Conservation (phyloP, 805 yeast species). For the Kodamaea leandrae region DNA sequence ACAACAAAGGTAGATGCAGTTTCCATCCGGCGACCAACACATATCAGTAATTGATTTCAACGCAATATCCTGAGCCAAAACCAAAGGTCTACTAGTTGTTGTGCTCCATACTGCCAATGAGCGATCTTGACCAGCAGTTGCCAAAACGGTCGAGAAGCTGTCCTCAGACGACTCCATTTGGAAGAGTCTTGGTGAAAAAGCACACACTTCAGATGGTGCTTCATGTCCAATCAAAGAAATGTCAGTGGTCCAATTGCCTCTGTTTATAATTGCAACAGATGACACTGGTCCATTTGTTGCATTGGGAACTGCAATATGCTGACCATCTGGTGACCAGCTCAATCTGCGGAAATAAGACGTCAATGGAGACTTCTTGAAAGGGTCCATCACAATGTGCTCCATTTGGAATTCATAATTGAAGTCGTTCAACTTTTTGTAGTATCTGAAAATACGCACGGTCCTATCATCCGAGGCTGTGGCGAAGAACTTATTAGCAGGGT, state of each 20-base stretch:
- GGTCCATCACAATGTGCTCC: constrained; percentile 78
- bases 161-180: constrained; percentile 26
- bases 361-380: constrained; percentile 85
- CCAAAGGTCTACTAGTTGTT: constrained; percentile 66
- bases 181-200: constrained; percentile 70
- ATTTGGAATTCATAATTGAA: constrained; percentile 76
- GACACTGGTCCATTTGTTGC: constrained; percentile 83
- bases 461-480: constrained; percentile 97
- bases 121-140: constrained; percentile 95
- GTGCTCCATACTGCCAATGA: constrained; percentile 89
- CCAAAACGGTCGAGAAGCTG: constrained; percentile 65
- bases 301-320: constrained; percentile 80
- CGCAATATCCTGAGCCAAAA: constrained; percentile 74
- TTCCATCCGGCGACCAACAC: constrained; percentile 85
- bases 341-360: constrained; percentile 85
- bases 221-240: constrained; percentile 76
- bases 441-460: constrained; percentile 82
- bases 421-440: constrained; percentile 60
- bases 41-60: constrained; percentile 82
- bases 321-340: constrained; percentile 93
- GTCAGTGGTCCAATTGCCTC: constrained; percentile 80
- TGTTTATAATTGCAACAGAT: constrained; percentile 65
- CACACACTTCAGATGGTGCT: constrained; percentile 78
- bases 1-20: constrained; percentile 68
- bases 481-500: constrained; percentile 96